These are phyloP conservation scores for Xylaria flabelliformis DNA, from an alignment of 495 filamentous ascomycete genomes.

Conservation along the genomic window DNA sequence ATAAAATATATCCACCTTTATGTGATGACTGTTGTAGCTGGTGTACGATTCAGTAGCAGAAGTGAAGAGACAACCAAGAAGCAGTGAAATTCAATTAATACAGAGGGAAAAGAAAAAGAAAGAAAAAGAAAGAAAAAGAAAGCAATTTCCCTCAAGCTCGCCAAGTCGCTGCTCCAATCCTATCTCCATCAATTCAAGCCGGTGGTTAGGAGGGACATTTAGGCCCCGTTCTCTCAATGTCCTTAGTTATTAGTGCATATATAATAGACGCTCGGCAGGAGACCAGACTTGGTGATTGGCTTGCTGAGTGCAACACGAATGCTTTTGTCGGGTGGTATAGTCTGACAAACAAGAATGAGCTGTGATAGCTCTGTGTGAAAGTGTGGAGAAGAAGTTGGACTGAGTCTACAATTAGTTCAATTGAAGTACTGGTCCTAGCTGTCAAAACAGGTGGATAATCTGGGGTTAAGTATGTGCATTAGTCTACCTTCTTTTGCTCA, in stretches of 20 bases:
- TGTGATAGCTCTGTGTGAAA: neutral
- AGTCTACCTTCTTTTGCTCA: neutral
- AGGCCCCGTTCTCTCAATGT: no score
- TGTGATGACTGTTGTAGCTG: neutral
- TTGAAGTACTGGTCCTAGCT: no score
- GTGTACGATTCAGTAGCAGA: neutral
- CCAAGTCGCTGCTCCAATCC: neutral
- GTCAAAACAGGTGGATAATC: neutral
- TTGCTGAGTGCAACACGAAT: neutral
- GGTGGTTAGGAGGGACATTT: no score
- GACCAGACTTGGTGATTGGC: neutral
- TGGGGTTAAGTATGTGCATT: neutral
- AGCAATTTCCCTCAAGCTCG: constrained; percentile 15
- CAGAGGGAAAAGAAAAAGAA: neutral
- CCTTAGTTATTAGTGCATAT: neutral
- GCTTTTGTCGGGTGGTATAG: neutral
- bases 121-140: neutral
- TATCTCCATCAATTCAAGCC: constrained; percentile 25
- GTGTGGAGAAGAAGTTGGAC: neutral
- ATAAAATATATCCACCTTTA: neutral
- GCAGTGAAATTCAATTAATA: neutral
- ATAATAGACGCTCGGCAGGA: neutral
- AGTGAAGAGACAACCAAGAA: neutral
- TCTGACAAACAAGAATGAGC: neutral
- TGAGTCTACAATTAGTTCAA: no score